Base-by-base conservation (phyloP, 2,329 filamentous ascomycete genomes). In the Chaetomium strumarium region DNA sequence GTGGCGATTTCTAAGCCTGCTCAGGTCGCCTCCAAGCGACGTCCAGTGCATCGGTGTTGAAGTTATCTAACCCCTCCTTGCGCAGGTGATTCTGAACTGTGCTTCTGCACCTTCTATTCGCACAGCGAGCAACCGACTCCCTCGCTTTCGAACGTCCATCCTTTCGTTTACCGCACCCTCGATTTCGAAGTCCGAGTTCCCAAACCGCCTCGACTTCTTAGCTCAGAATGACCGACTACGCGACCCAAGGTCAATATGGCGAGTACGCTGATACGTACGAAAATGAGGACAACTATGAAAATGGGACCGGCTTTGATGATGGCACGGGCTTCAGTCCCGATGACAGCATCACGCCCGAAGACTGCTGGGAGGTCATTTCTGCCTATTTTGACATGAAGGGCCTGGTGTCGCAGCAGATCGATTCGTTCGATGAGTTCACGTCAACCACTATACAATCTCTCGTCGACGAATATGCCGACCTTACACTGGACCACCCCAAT, bases 391-490 rank as follows among this genome's bases (percentile, higher is more conserved):
- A 96, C 63, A 81, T 84, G 58, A 99, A 97, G 73, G 92, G 93
- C 64, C 80, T 99, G 31, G 93, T 96, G 19, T 96, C 93, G 14
- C 92, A 99, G 72, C 93, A 99, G 75, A 85, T 97, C 58, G 92
- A 97, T 69, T 99, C 95, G 0, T 99, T 96, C 72, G 90, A 99
- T 72, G 91, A 97, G 68, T 99, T 99, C 66, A 91, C 93, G 52
- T 85, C 86, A 55, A 90, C 88, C 19, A 96, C 91, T 0, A 92
- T 99, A 72, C 91, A 97, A 66, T 89, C 96, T 63, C 83, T 99
- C 55, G 87, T 99, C 55, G 85, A 90, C 64, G 93, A 97, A 70
- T 92, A 96, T 68, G 89, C 88, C 38, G 83, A 86, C 60, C 85
- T 97, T 56, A 90, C 88, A n/a, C 82, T 99, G 59, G 93, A 99